Evolutionary conservation across 2,329 filamentous ascomycete species (phyloP).

Genomic region (Alternaria ethzedia): DNA sequence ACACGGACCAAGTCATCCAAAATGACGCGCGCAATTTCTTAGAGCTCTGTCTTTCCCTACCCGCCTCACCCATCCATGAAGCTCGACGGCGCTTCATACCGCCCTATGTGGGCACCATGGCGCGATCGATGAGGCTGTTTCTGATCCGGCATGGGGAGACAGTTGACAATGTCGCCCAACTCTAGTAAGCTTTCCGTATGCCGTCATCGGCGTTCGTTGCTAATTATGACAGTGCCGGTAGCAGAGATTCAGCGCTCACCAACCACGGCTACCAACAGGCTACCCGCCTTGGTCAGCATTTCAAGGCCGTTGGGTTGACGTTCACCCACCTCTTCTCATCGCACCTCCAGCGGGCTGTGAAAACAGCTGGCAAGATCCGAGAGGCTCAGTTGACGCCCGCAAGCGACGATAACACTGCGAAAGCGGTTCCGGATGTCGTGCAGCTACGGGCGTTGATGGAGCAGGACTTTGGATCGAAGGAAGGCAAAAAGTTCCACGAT

Average conservation of each 20-base stretch:
- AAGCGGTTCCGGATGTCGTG: slow-evolving; percentile 26
- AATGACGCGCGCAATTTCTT: slow-evolving; percentile 1
- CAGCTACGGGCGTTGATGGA: slow-evolving; percentile 63
- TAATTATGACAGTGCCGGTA: slow-evolving; percentile 68
- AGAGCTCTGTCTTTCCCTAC: not conserved
- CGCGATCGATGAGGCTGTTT: slow-evolving; percentile 66
- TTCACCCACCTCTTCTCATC: slow-evolving; percentile 80
- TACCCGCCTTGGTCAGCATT: slow-evolving; percentile 70
- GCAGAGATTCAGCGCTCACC: slow-evolving; percentile 80
- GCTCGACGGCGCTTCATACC: slow-evolving; percentile 11
- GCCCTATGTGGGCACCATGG: slow-evolving; percentile 31
- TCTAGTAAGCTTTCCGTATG: slow-evolving; percentile 63
- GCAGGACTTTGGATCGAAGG: slow-evolving; percentile 75
- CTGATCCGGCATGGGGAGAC: slow-evolving; percentile 89
- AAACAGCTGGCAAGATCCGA: slow-evolving; percentile 72
- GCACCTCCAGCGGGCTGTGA: slow-evolving; percentile 74
- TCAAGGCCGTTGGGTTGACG: slow-evolving; percentile 68
- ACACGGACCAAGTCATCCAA: slow-evolving; percentile 14
- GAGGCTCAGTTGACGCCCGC: slow-evolving; percentile 56
- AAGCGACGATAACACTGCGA: not conserved
- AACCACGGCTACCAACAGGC: slow-evolving; percentile 82
- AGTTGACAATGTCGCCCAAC: slow-evolving; percentile 81
- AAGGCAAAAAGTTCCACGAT: slow-evolving; percentile 65
- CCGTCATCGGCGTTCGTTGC: slow-evolving; percentile 3
- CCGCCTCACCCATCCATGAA: slow-evolving; percentile 20